Evolutionary conservation across 106 monocot species (phyloP).

Genomic region (Agapanthus africanus): DNA sequence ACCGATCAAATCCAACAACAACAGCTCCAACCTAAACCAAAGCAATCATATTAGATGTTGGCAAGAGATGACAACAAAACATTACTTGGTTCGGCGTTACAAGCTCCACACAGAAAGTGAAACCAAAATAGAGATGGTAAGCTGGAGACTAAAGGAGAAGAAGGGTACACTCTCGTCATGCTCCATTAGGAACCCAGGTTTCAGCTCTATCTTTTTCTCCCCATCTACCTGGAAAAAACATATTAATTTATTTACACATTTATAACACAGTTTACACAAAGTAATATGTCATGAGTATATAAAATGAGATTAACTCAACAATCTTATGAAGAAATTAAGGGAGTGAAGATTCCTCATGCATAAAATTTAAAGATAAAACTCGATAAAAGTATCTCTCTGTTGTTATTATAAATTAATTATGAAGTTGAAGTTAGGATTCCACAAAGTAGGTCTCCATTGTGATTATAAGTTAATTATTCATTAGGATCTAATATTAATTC

Average conservation of each 20-base stretch:
- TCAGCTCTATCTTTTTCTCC: constrained; percentile 85
- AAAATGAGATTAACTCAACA: neutral
- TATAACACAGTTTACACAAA: neutral
- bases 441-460: no score
- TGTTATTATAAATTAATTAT: no score
- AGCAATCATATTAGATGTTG: constrained; percentile 1
- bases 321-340: neutral
- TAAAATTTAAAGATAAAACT: no score
- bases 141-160: constrained; percentile 2
- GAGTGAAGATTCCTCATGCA: neutral
- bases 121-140: neutral
- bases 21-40: constrained; percentile 89
- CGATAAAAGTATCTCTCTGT: no score
- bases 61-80: constrained; percentile 7
- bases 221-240: constrained; percentile 72
- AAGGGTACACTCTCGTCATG: constrained; percentile 73
- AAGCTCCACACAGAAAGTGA: neutral
- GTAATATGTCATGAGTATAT: neutral
- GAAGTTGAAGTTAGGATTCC: no score
- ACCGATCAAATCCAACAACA: constrained; percentile 97
- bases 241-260: neutral
- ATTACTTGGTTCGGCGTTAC: neutral
- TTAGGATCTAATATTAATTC: neutral
- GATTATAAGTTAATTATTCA: neutral
- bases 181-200: constrained; percentile 92